Conservation (phyloP, 1,284 basidiomycete species). For the Cystobasidiaceae sp. region DNA sequence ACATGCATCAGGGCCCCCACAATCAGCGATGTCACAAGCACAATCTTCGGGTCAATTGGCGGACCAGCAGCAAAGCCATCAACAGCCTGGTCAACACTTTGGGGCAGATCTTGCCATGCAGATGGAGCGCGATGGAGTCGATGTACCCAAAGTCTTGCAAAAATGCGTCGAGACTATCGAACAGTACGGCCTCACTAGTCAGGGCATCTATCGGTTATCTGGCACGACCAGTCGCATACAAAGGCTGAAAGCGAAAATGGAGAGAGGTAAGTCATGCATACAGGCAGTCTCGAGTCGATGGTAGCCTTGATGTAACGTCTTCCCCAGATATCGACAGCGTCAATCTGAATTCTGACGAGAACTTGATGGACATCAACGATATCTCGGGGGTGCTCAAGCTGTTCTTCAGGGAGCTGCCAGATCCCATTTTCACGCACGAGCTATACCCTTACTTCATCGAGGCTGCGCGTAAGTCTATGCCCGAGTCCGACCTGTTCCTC, state of each 20-base stretch:
- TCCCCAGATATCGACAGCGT: constrained; percentile 71
- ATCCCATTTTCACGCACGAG: constrained; percentile 78
- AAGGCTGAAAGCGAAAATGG: constrained; percentile 74
- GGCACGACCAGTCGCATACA: constrained; percentile 85
- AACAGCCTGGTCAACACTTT: constrained; percentile 59
- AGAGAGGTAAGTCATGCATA: constrained; percentile 62
- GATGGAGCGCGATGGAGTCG: constrained; percentile 79
- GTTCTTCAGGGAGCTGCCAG: constrained; percentile 94
- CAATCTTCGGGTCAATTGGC: not conserved
- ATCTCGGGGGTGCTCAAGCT: constrained; percentile 88
- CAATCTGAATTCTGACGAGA: constrained; percentile 79
- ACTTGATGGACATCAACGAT: constrained; percentile 91
- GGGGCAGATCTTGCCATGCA: constrained; percentile 88
- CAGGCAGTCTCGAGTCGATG: too few species aligned
- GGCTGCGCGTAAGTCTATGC: constrained; percentile 78
- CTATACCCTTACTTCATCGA: constrained; percentile 91
- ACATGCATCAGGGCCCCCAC: not conserved
- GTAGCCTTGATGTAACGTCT: not conserved
- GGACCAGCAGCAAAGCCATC: not conserved
- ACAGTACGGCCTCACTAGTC: constrained; percentile 67
- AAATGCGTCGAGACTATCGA: constrained; percentile 92
- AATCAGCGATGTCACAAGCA: not conserved
- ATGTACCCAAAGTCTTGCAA: constrained; percentile 79
- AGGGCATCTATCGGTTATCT: constrained; percentile 90
- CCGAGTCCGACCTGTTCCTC: not conserved